Evolutionary conservation across 2,329 filamentous ascomycete genomes (phyloP), one percentile per base, ranked within the genome.

Genomic region (Aspergillus pseudonomiae): DNA sequence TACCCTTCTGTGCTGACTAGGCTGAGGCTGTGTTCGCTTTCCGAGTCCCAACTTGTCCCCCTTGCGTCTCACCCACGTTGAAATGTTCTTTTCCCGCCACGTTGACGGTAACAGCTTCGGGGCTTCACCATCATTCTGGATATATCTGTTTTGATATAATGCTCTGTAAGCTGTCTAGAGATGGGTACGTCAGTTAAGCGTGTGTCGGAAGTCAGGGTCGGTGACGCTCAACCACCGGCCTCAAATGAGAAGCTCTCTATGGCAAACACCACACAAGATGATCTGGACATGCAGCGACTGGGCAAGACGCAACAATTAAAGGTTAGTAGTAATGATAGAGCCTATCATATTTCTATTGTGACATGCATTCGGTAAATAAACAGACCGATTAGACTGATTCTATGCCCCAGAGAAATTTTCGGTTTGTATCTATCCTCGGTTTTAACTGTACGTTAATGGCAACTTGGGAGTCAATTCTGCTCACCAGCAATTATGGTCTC

Each of bases 381-480:
- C 21, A 1, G 12, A 7, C 16, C 28, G 6, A 1, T 16, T 9
- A 12, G 24, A 19, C 45, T 48, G 14, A 48, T 9, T 28, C 24
- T 26, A 21, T 6, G 12, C 6, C 24, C 19, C 6, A 48, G 45
- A 26, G 78, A 63, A 80, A 79, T 56, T 80, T 79, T 62, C 71
- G 73, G 21, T 78, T 79, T 54, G 69, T 78, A 19, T 78, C 77
- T 1, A 79, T 78, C 39, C 70, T 79, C 24, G 78, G 78, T 28
- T 79, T 80, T 61, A 78, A 77, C 26, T 76, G 73, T 48, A 77
- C 77, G 10, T 67, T 80, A 53, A 79, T 79, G 77, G 74, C 74
- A 34, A 78, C 75, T 34, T 80, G 78, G 78, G 77, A 80, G 64
- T 77, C 76, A 5, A 73, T 78, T 62, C 59, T 80, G 41, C 74